Evolutionary conservation across 345 rosid genomes (phyloP).

Genomic region (Excoecaria cochinchinensis): DNA sequence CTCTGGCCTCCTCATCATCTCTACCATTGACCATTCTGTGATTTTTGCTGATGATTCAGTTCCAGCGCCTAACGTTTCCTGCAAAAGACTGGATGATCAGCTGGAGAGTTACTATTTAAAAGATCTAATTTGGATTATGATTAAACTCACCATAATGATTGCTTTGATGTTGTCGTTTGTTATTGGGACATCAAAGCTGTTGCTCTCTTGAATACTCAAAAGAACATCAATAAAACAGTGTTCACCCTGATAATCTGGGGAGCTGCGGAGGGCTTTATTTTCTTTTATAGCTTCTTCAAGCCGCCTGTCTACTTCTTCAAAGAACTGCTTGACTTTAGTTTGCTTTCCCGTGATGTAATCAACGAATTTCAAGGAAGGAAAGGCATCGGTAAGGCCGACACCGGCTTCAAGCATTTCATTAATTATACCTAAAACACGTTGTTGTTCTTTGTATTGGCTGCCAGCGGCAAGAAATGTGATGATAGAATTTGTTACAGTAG

Average conservation of each 20-base stretch:
- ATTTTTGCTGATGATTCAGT: not conserved
- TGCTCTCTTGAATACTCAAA: slow-evolving; percentile 22
- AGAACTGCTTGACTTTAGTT: not conserved
- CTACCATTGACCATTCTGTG: slow-evolving; percentile 7
- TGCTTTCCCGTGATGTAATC: not conserved
- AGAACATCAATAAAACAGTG: slow-evolving; percentile 32
- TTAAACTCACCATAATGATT: slow-evolving; percentile 25
- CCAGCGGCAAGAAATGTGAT: slow-evolving; percentile 27
- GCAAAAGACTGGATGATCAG: not conserved
- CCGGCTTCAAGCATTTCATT: not conserved
- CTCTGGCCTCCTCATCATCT: slow-evolving; percentile 23
- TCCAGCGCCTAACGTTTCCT: slow-evolving; percentile 1
- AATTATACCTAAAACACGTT: not conserved
- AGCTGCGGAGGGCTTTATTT: not conserved
- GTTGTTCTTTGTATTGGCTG: slow-evolving; percentile 13
- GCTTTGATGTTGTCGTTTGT: slow-evolving; percentile 31
- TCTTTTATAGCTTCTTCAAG: not conserved
- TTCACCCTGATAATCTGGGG: not conserved
- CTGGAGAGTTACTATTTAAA: too few relatives aligned
- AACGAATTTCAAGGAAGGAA: slow-evolving; percentile 6
- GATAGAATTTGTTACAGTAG: slow-evolving; percentile 1
- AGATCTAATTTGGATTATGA: too few relatives aligned
- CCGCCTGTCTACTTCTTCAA: not conserved
- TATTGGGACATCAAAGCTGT: slow-evolving; percentile 13
- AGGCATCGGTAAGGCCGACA: slow-evolving; percentile 1